Conservation (phyloP, 208 protist genomes). For the Porcisia deanei region DNA sequence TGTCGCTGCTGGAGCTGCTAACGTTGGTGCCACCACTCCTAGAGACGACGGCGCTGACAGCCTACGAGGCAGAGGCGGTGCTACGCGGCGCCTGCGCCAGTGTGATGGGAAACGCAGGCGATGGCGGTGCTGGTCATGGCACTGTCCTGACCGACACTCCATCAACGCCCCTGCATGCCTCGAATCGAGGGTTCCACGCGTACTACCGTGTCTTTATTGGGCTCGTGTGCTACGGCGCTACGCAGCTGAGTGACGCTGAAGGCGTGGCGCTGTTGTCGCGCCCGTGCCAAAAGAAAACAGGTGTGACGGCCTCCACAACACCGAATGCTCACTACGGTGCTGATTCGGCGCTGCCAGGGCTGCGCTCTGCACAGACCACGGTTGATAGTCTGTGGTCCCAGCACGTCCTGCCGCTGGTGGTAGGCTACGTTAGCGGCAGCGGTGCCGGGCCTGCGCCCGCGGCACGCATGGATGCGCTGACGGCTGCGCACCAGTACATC, state of each 20-base stretch:
- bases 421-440: conserved; percentile 8
- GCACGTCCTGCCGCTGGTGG: conserved; percentile 21
- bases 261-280: conserved; percentile 3
- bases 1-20: conserved; percentile 27
- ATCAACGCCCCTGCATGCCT: neutral
- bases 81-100: conserved; percentile 16
- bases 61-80: conserved; percentile 20
- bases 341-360: neutral
- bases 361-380: neutral
- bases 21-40: conserved; percentile 26
- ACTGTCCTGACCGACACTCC: neutral
- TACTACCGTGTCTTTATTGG: conserved; percentile 27
- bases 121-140: neutral
- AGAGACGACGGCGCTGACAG: conserved; percentile 4
- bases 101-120: conserved; percentile 1
- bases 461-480: conserved; percentile 2
- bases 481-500: conserved; percentile 10
- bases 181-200: conserved; percentile 2
- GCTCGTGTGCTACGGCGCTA: conserved; percentile 16
- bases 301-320: neutral
- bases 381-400: conserved; percentile 6
- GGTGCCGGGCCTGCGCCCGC: neutral
- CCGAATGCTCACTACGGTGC: neutral
- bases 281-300: neutral
- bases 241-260: conserved; percentile 10